Percentiles rank a stretch among this genome's conserved stretches.
phyloP scores from a whole-genome alignment of 441 rosid species.

The Biscutella laevigata region DNA sequence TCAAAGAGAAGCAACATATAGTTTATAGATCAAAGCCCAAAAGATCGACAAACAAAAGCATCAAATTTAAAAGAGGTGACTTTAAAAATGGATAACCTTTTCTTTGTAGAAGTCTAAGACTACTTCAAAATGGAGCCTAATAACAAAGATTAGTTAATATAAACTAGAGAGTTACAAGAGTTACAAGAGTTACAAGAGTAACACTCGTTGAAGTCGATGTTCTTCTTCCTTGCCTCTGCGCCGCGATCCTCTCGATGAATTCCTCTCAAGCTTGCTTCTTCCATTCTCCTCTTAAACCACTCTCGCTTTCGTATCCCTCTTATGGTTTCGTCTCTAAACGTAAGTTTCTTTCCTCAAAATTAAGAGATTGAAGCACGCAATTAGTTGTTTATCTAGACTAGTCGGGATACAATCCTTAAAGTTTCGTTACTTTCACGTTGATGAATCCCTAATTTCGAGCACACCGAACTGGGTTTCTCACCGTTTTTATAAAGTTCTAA shows the following conservation, averaged over 20 bases:
- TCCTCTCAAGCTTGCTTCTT: conserved; percentile 22
- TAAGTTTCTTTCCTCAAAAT: conserved; percentile 8
- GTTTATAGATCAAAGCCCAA: too few species aligned
- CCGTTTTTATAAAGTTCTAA: conserved; percentile 3
- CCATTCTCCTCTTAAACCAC: conserved; percentile 4
- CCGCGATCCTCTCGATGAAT: conserved; percentile 25
- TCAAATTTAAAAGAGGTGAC: too few species aligned
- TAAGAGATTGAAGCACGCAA: background rate
- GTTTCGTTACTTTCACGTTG: conserved; percentile 2
- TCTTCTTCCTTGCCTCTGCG: conserved; percentile 16
- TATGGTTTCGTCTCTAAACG: conserved; percentile 3
- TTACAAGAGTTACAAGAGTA: background rate
- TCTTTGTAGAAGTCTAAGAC: too few species aligned
- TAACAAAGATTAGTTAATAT: background rate
- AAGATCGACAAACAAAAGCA: too few species aligned
- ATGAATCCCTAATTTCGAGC: background rate
- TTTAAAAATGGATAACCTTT: too few species aligned
- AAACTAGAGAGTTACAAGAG: background rate
- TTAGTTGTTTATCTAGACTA: background rate
- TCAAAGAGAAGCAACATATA: too few species aligned
- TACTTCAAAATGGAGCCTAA: too few species aligned
- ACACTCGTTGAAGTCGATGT: background rate
- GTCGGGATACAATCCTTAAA: background rate
- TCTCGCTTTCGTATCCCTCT: conserved; percentile 10
- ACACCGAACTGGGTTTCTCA: background rate